phyloP scores from a whole-genome alignment of 129 eudicot species.

The Apium graveolens region DNA sequence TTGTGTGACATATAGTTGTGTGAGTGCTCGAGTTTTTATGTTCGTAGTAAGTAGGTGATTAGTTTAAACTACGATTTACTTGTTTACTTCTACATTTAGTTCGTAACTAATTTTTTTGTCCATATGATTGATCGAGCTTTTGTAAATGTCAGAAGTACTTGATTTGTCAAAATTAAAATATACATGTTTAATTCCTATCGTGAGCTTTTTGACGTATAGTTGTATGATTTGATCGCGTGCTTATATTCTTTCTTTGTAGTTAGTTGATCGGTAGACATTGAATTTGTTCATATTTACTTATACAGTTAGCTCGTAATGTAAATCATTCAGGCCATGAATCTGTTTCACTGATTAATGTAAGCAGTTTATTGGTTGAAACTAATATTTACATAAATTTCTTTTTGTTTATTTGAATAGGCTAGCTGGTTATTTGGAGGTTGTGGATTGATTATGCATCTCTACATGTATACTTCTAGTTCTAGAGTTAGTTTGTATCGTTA shows the following conservation, averaged over 20 bases:
- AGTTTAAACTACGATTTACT: not conserved
- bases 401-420: not conserved
- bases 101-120: not conserved
- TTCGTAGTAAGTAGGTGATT: not conserved
- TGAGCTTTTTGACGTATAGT: not conserved
- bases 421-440: not conserved
- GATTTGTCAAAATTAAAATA: not conserved
- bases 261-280: not conserved
- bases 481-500: not conserved
- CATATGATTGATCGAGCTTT: not conserved
- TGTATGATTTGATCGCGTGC: not conserved
- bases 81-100: not conserved
- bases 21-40: not conserved
- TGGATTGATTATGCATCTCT: not conserved
- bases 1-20: not conserved
- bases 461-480: not conserved
- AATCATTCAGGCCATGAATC: not conserved
- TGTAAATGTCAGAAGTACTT: not conserved
- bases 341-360: not conserved
- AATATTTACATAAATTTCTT: not conserved
- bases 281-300: not conserved
- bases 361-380: not conserved
- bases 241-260: not conserved
- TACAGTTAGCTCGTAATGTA: not conserved
- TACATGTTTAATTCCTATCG: not conserved